Conservation (phyloP, 495 filamentous ascomycete genomes). For the Penicillium bialowiezense region DNA sequence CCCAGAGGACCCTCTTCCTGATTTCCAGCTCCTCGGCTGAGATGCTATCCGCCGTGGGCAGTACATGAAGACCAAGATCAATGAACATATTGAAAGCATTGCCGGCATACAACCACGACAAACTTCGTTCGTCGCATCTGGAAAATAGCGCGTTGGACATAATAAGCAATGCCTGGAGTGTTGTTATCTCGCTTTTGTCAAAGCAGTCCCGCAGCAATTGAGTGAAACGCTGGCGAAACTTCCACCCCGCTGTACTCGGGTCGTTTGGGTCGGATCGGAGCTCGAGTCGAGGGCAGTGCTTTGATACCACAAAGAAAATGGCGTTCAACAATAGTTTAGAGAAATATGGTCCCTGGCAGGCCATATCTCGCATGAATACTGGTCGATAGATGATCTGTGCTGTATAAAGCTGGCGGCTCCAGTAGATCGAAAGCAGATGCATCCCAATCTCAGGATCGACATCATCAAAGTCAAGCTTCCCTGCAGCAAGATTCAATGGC, state of each 20-base stretch:
- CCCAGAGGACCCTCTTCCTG: constrained; percentile 39
- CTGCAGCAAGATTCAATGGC: constrained; percentile 21
- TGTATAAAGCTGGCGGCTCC: constrained; percentile 38
- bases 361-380: constrained; percentile 35
- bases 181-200: constrained; percentile 43
- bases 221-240: constrained; percentile 34
- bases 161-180: constrained; percentile 41
- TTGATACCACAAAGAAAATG: constrained; percentile 42
- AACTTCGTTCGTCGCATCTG: constrained; percentile 38
- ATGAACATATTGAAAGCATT: constrained; percentile 46
- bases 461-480: constrained; percentile 40
- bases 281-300: constrained; percentile 30
- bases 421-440: constrained; percentile 38
- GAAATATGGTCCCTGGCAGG: constrained; percentile 42
- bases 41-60: constrained; percentile 16
- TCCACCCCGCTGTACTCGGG: constrained; percentile 33
- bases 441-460: constrained; percentile 36
- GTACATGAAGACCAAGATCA: constrained; percentile 44
- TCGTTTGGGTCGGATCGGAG: constrained; percentile 34
- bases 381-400: constrained; percentile 32
- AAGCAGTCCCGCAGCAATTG: constrained; percentile 38
- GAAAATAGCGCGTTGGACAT: constrained; percentile 41
- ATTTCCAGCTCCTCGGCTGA: constrained; percentile 43
- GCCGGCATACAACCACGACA: constrained; percentile 46
- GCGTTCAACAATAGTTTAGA: constrained; percentile 46